Base-by-base conservation (phyloP, 768 basidiomycete species). In the Tulasnella sp. region DNA sequence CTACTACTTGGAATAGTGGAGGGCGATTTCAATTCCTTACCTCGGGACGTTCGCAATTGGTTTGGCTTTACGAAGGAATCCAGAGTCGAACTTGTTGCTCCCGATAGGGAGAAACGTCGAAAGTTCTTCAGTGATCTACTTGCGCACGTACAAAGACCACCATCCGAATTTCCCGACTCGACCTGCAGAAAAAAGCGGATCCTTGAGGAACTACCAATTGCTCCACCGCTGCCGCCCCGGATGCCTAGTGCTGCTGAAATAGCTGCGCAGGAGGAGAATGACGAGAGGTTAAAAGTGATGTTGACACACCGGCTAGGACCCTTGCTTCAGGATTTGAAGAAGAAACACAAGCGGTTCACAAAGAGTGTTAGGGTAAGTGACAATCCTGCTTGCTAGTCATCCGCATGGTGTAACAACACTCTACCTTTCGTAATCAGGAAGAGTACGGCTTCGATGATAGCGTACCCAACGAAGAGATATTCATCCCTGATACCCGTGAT, bases 301-400 rank as follows among this genome's bases (percentile, higher is more conserved):
- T 69, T 99, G 58, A 86, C 89, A 64, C 86, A 81, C 60, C 77
- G 88, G n/a, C 73, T 98, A n/a, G 85, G 86, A 1, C 85, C 85
- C 1, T 81, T 98, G 44, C 67, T 98, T 45, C 76, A 75, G 2
- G 90, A 96, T 62, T 69, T 99, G 58, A 90, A 88, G 69, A 77
- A 87, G 63, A 90, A 91, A 67, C 91, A 83, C 63, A 89, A 90
- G 71, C 73, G 83, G 58, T 92, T 95, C 61, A 83, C 79, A 0
- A 89, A 89, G 67, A 68, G 74, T 32, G 83, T 85, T 37, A 71
- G 70, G 55, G 90, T 91, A 58, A 62, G 80, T 57, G 70, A 20
- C 15, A 46, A 51, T 20, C 24, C 0, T 9, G 6, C 28, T 6
- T 29, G 31, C 3, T 19, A 41, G 0, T 42, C 22, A 22, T 48